Percentiles rank a stretch among this genome's conserved stretches.
Conservation (phyloP, 768 basidiomycete species). For the Tulasnella sp. region DNA sequence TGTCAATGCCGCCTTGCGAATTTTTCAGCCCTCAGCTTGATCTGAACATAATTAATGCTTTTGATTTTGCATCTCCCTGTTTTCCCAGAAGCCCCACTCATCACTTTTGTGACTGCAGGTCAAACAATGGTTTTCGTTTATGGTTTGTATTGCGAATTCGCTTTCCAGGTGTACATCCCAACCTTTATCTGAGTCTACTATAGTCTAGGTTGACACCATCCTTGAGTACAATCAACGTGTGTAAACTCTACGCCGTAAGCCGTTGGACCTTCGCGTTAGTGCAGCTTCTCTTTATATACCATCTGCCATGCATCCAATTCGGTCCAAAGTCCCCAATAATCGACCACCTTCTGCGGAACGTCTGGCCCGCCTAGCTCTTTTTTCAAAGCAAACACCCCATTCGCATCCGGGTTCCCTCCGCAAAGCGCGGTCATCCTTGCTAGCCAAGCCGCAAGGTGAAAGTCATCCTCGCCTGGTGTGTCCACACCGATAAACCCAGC, state of each 20-base stretch:
- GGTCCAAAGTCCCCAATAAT: slow-evolving; percentile 38
- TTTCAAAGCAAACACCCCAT: slow-evolving; percentile 32
- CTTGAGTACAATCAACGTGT: too few species aligned
- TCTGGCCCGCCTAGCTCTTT: slow-evolving; percentile 28
- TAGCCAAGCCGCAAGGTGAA: slow-evolving; percentile 44
- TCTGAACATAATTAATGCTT: too few species aligned
- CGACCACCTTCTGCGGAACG: slow-evolving; percentile 31
- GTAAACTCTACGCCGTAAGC: too few species aligned
- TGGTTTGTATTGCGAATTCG: too few species aligned
- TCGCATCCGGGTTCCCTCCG: slow-evolving; percentile 30
- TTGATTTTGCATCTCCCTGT: too few species aligned
- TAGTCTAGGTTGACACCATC: too few species aligned
- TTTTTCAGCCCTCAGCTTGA: slow-evolving; percentile 17
- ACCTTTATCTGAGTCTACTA: too few species aligned
- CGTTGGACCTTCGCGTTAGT: too few species aligned
- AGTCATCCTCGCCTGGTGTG: slow-evolving; percentile 42
- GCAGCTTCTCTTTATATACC: slow-evolving; percentile 30
- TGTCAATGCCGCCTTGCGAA: slow-evolving; percentile 14
- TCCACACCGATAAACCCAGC: slow-evolving; percentile 40
- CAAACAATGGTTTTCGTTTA: too few species aligned
- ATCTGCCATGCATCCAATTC: slow-evolving; percentile 35
- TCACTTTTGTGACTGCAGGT: too few species aligned
- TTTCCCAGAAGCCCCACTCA: too few species aligned
- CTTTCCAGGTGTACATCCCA: too few species aligned
- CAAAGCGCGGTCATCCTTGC: slow-evolving; percentile 34